These are phyloP conservation scores for Geotrichum fermentans DNA, from an alignment of 1,139 yeast species.

Conservation along the genomic window DNA sequence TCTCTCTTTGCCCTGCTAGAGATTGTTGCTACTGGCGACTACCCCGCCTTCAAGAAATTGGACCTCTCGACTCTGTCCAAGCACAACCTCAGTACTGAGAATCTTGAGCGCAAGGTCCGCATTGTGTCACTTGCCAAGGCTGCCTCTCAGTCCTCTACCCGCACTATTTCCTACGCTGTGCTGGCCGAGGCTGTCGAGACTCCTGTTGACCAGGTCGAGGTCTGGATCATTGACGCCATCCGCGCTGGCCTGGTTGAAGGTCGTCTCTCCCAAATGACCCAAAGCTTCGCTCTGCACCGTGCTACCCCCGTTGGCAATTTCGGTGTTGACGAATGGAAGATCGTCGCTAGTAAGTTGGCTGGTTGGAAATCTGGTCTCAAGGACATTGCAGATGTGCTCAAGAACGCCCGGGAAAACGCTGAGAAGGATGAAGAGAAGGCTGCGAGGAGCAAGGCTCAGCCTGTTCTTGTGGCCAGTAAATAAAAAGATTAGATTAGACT, in stretches of 20 bases:
- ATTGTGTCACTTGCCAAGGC: conserved; percentile 30
- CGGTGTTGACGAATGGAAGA: conserved; percentile 40
- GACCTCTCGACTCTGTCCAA: conserved; percentile 22
- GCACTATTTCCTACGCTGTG: conserved; percentile 35
- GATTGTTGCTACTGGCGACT: conserved; percentile 37
- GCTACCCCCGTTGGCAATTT: conserved; percentile 39
- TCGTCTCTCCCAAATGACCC: conserved; percentile 41
- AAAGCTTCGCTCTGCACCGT: conserved; percentile 39
- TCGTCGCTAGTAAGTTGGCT: conserved; percentile 35
- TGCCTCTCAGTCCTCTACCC: conserved; percentile 28
- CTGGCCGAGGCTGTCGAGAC: conserved; percentile 37
- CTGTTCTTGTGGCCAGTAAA: conserved; percentile 1
- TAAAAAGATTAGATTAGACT: conserved; percentile 5
- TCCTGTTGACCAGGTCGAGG: conserved; percentile 38
- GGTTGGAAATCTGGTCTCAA: conserved; percentile 39
- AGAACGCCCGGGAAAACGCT: conserved; percentile 34
- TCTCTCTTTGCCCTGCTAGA: conserved; percentile 32
- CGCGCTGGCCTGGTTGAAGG: conserved; percentile 44
- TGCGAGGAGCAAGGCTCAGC: conserved; percentile 7
- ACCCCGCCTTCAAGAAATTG: conserved; percentile 28
- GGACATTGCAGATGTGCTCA: conserved; percentile 36
- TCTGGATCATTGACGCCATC: conserved; percentile 43
- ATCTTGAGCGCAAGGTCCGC: conserved; percentile 31
- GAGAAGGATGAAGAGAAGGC: conserved; percentile 26
- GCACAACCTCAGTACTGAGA: conserved; percentile 27